Conservation (phyloP, 1,284 basidiomycete species). For the Ganoderma meredithae region DNA sequence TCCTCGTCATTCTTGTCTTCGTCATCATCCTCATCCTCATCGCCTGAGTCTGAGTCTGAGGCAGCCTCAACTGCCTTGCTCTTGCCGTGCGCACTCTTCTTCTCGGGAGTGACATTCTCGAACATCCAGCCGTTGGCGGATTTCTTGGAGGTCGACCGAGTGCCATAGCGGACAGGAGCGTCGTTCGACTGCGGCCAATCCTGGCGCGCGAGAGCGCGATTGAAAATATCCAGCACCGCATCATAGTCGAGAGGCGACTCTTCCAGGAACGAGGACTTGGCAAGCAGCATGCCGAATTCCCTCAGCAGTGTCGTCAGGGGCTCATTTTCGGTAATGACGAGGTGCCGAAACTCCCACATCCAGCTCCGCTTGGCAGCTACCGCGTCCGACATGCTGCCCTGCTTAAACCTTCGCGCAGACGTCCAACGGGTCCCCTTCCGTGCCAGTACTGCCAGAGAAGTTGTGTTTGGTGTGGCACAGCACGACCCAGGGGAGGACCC, state of each 20-base stretch:
- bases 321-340: too few species aligned
- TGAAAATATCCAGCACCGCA: not conserved
- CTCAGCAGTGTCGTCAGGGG: not conserved
- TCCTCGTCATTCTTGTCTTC: not conserved
- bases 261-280: not conserved
- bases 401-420: not conserved
- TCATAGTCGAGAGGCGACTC: not conserved
- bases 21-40: not conserved
- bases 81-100: not conserved
- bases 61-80: not conserved
- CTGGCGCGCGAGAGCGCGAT: not conserved
- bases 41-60: not conserved
- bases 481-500: slow-evolving; percentile 29
- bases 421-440: not conserved
- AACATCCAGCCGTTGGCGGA: not conserved
- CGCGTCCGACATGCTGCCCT: not conserved
- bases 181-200: not conserved
- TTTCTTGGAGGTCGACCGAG: too few species aligned
- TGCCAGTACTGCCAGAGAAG: not conserved
- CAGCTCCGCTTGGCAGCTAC: too few species aligned
- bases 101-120: not conserved
- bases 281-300: not conserved
- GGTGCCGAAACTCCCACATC: too few species aligned
- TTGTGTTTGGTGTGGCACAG: slow-evolving; percentile 22
- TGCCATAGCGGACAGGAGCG: not conserved